These are phyloP conservation scores for Gryganskiella cystojenkinii DNA, from an alignment of 192 early-diverging fungal species.

Conservation along the genomic window DNA sequence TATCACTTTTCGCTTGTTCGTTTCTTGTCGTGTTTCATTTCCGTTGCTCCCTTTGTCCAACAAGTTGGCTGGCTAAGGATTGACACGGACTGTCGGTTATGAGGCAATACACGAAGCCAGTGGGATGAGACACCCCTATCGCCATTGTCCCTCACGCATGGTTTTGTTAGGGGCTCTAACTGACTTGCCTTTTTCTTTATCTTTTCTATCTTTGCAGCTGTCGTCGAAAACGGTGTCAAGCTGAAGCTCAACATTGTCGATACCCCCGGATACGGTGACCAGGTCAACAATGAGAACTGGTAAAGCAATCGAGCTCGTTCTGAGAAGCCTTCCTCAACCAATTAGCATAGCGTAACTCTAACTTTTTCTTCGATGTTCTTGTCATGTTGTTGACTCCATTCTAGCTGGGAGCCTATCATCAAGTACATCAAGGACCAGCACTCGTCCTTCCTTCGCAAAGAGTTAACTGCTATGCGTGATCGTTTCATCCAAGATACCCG, in stretches of 20 bases:
- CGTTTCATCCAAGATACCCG: constrained; percentile 93
- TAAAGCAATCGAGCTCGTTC: too few species aligned
- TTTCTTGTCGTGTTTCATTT: not conserved
- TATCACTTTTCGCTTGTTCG: not conserved
- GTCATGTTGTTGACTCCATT: too few species aligned
- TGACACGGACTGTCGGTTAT: too few species aligned
- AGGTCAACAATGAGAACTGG: constrained; percentile 99
- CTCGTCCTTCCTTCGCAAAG: constrained; percentile 92
- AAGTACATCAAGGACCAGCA: constrained; percentile 99
- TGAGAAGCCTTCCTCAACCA: too few species aligned
- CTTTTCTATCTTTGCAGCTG: constrained; percentile 61
- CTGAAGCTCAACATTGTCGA: constrained; percentile 97
- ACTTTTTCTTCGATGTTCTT: too few species aligned
- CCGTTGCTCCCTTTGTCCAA: constrained; percentile 89
- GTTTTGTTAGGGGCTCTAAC: too few species aligned
- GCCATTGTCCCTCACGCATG: not conserved
- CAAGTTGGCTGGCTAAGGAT: too few species aligned
- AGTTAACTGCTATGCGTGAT: constrained; percentile 89
- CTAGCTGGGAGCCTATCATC: constrained; percentile 95
- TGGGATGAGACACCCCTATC: too few species aligned
- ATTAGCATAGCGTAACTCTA: too few species aligned
- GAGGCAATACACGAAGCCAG: too few species aligned
- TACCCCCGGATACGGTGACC: constrained; percentile 98
- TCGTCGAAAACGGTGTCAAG: constrained; percentile 96
- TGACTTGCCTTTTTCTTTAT: not conserved